Percentiles rank a stretch among this genome's conserved stretches.
Evolutionary conservation across 768 basidiomycete genomes (phyloP).

Genomic region (Fomitopsis serialis): DNA sequence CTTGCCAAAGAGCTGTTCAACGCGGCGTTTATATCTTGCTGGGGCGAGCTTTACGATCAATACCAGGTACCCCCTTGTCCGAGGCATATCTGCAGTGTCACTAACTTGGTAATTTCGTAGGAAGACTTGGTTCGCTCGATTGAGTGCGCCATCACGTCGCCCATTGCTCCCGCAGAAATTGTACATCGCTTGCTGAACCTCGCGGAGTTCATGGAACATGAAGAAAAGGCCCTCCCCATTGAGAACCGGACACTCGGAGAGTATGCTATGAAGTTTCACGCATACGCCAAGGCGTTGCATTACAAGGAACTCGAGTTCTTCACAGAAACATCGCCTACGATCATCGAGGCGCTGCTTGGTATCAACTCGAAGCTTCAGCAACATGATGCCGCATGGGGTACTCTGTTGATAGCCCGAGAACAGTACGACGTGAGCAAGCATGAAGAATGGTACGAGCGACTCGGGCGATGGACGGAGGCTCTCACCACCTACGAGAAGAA

Average conservation of each 20-base stretch:
- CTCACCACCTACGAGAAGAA: slow-evolving; percentile 80
- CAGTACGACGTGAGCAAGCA: slow-evolving; percentile 89
- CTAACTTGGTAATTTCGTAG: slow-evolving; percentile 33
- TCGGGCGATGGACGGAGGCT: slow-evolving; percentile 95
- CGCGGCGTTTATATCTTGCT: slow-evolving; percentile 96
- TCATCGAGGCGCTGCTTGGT: slow-evolving; percentile 91
- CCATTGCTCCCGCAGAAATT: slow-evolving; percentile 76
- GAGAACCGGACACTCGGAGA: slow-evolving; percentile 91
- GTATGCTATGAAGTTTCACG: slow-evolving; percentile 88
- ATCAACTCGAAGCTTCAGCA: slow-evolving; percentile 97
- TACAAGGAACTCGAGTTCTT: slow-evolving; percentile 99
- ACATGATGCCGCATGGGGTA: slow-evolving; percentile 97
- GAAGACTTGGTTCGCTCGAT: slow-evolving; percentile 93
- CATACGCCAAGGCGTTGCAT: slow-evolving; percentile 95
- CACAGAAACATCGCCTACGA: slow-evolving; percentile 81
- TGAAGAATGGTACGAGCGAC: slow-evolving; percentile 97
- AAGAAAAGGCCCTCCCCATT: slow-evolving; percentile 92
- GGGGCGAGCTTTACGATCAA: slow-evolving; percentile 92
- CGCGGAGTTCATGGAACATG: slow-evolving; percentile 99
- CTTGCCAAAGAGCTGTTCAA: slow-evolving; percentile 95
- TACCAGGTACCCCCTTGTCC: slow-evolving; percentile 66
- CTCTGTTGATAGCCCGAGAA: slow-evolving; percentile 82
- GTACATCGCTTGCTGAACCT: slow-evolving; percentile 89
- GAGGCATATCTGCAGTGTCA: background rate
- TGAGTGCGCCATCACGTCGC: slow-evolving; percentile 76